Percentiles rank a stretch among this genome's conserved stretches.
These are phyloP conservation scores for Oropetium thomaeum DNA, from an alignment of 176 grass and related monocot species.

Conservation along the genomic window DNA sequence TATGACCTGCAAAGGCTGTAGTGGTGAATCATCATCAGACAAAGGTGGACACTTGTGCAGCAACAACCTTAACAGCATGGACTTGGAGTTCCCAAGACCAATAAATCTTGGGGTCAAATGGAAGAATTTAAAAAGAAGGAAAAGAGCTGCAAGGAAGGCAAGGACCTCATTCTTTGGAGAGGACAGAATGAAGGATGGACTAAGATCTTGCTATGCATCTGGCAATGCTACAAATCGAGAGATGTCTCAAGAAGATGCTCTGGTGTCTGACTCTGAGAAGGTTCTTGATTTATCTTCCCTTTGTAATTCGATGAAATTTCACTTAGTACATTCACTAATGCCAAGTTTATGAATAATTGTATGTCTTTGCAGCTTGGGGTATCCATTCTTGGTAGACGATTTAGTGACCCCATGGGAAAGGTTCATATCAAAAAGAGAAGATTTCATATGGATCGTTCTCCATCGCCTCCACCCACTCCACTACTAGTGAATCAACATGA, in stretches of 20 bases:
- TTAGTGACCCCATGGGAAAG: conserved; percentile 65
- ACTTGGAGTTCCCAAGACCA: conserved; percentile 64
- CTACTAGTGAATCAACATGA: conserved; percentile 42
- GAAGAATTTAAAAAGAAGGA: conserved; percentile 58
- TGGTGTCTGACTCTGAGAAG: conserved; percentile 86
- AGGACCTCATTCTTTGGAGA: conserved; percentile 60
- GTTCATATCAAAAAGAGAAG: conserved; percentile 98
- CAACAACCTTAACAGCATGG: conserved; percentile 53
- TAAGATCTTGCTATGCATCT: conserved; percentile 46
- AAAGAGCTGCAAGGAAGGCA: conserved; percentile 65
- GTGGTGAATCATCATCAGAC: conserved; percentile 42
- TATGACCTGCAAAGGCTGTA: conserved; percentile 56
- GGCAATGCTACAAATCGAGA: conserved; percentile 38
- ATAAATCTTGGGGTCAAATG: conserved; percentile 64
- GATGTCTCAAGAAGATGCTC: conserved; percentile 35
- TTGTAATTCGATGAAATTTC: conserved; percentile 20
- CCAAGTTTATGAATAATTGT: conserved; percentile 29
- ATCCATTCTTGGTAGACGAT: conserved; percentile 83
- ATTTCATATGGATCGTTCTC: conserved; percentile 58
- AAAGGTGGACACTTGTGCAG: conserved; percentile 36
- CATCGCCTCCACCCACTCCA: conserved; percentile 54
- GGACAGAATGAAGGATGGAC: conserved; percentile 34
- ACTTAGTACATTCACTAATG: conserved; percentile 9
- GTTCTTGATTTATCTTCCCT: conserved; percentile 50
- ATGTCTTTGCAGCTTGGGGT: conserved; percentile 65